phyloP scores from a whole-genome alignment of 805 yeast genomes.

The Saccharomyces eubayanus region DNA sequence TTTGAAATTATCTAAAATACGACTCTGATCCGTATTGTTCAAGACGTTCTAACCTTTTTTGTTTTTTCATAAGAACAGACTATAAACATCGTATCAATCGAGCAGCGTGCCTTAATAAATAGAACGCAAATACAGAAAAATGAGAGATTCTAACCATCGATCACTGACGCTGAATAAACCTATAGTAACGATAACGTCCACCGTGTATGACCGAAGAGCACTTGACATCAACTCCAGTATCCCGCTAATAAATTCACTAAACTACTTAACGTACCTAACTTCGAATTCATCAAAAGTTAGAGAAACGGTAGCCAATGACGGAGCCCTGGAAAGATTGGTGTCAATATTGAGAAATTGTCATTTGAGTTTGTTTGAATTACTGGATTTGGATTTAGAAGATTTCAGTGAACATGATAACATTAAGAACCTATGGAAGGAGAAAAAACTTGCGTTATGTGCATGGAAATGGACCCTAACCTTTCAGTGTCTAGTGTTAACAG shows the following conservation, averaged over 20 bases:
- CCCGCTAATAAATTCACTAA: slow-evolving; percentile 85
- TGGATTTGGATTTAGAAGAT: slow-evolving; percentile 14
- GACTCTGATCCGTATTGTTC: not conserved
- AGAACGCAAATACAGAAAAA: slow-evolving; percentile 19
- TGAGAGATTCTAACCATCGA: slow-evolving; percentile 87
- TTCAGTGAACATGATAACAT: slow-evolving; percentile 11
- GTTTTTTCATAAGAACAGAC: not conserved
- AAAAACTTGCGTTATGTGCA: slow-evolving; percentile 50
- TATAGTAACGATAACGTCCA: slow-evolving; percentile 82
- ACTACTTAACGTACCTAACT: slow-evolving; percentile 80
- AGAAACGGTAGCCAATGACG: slow-evolving; percentile 81
- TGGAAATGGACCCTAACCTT: slow-evolving; percentile 97
- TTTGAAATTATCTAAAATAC: not conserved
- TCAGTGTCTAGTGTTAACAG: slow-evolving; percentile 84
- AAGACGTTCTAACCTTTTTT: not conserved
- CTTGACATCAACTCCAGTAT: slow-evolving; percentile 82
- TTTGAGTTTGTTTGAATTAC: slow-evolving; percentile 19
- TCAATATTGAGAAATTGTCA: slow-evolving; percentile 79
- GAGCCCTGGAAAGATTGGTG: slow-evolving; percentile 84
- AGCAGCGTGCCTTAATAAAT: not conserved
- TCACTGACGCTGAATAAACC: slow-evolving; percentile 76
- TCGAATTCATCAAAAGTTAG: slow-evolving; percentile 83
- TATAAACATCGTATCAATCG: not conserved
- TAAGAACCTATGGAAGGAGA: slow-evolving; percentile 28
- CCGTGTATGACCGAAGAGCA: slow-evolving; percentile 86